A percentile compares a stretch with the other conserved stretches of the same genome.
Conservation (phyloP, 176 grass and related monocot species). For the Musa itinerans region DNA sequence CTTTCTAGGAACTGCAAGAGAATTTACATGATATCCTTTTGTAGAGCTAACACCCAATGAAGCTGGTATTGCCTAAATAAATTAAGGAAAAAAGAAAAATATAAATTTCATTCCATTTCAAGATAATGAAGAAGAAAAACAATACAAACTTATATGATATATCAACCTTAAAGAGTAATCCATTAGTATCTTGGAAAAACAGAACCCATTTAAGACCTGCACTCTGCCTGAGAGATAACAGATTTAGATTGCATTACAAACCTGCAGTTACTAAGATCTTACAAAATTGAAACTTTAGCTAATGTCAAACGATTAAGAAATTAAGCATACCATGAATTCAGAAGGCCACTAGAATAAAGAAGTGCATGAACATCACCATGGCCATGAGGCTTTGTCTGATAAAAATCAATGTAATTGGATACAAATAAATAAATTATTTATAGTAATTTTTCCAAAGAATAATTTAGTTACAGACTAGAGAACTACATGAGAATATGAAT, state of each 20-base stretch:
- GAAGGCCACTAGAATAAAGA: slow-evolving; percentile 88
- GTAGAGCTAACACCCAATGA: slow-evolving; percentile 83
- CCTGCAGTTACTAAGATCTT: no score
- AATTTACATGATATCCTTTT: slow-evolving; percentile 93
- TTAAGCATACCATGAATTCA: slow-evolving; percentile 56
- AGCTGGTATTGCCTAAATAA: slow-evolving; percentile 78
- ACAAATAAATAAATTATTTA: neutral
- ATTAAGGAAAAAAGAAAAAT: neutral
- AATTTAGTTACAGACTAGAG: neutral
- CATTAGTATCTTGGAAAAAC: slow-evolving; percentile 98
- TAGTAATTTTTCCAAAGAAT: neutral
- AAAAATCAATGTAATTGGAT: slow-evolving; percentile 3
- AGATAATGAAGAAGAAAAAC: neutral
- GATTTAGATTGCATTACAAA: no score
- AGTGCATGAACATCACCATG: slow-evolving; percentile 95
- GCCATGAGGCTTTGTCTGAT: slow-evolving; percentile 94
- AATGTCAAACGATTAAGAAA: no score
- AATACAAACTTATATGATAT: neutral
- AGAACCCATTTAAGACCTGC: slow-evolving; percentile 69
- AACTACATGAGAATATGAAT: neutral
- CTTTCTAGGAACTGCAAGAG: slow-evolving; percentile 88
- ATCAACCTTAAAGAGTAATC: slow-evolving; percentile 89
- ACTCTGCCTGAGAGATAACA: slow-evolving; percentile 37
- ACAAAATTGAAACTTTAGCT: no score
- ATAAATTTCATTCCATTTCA: neutral